These are phyloP conservation scores for Theileria orientalis DNA, from an alignment of 169 alveolate species.

Conservation along the genomic window DNA sequence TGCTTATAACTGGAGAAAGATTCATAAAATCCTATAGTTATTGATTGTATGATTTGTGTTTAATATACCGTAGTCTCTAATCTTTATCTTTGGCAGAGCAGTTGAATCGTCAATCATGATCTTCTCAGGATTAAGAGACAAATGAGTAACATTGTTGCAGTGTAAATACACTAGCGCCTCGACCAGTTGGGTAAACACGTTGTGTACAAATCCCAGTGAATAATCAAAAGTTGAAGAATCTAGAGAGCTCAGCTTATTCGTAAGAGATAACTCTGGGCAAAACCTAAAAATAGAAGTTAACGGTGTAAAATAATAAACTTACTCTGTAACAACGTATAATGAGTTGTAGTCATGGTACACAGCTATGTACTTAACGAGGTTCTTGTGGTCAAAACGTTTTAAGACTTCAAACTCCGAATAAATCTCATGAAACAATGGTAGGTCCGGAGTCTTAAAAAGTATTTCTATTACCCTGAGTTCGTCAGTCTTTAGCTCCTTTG, in stretches of 20 bases:
- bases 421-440: conserved; percentile 45
- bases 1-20: conserved; percentile 13
- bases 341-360: conserved; percentile 53
- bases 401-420: conserved; percentile 29
- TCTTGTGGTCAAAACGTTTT: conserved; percentile 22
- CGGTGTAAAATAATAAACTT: not conserved
- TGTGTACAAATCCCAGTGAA: conserved; percentile 49
- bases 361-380: conserved; percentile 39
- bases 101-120: conserved; percentile 52
- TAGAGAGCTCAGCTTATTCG: conserved; percentile 3
- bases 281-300: conserved; percentile 21
- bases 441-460: conserved; percentile 12
- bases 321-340: conserved; percentile 55
- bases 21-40: conserved; percentile 24
- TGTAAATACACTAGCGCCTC: conserved; percentile 59
- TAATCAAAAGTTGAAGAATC: not conserved
- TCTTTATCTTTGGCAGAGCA: conserved; percentile 3
- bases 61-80: conserved; percentile 20
- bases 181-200: conserved; percentile 48
- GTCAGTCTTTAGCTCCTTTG: conserved; percentile 36
- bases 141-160: conserved; percentile 61
- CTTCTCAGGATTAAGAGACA: conserved; percentile 44
- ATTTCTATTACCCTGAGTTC: conserved; percentile 56
- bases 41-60: conserved; percentile 5
- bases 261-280: conserved; percentile 12